Base-by-base conservation (phyloP, 345 rosid genomes). In the Noccaea caerulescens region DNA sequence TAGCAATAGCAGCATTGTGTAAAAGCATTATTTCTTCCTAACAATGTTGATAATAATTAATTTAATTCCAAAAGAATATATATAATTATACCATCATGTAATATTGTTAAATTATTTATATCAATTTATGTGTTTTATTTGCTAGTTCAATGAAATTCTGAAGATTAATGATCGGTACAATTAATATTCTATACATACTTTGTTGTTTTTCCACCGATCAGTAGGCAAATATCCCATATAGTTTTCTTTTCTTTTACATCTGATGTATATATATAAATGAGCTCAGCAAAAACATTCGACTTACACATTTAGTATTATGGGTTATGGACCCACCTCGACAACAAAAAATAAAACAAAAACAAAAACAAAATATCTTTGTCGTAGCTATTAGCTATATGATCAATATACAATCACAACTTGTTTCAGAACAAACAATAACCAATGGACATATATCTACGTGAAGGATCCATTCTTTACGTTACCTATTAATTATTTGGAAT, bases 401-500 rank as follows among this genome's bases (percentile, higher is more conserved):
- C 51, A 42, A 13, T 36, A 64, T 36, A 64, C 7, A 25, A 52
- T 39, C 39, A 39, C 59, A 38, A 52, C 60, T 65, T 13, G 30
- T 42, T 51, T 32, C 2, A 10, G 33, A 20, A 51, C 14, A 16
- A 43, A 54, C 11, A 3, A 3, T 13, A 66, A 54, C 12, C 32
- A 27, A 55, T 12, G 13, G 25, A 11, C 46, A 33, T 20, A 8
- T 18, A 20, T 45, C 14, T 16, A 38, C 58, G 25, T 8, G 36
- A 50, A 50, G 23, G 49, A 6, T 3, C 36, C 3, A 58, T 37
- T 50, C 58, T 47, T 69, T 49, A 69, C 49, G 51, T 38, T 58
- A 59, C 51, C 51, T 70, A 38, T 38, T 69, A 47, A 23, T 23
- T 37, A 47, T 39, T 10, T 38, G 39, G 47, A 27, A 58, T 34